Base-by-base conservation (phyloP, 352 stramenopile species). In the Globisporangium middletonii region DNA sequence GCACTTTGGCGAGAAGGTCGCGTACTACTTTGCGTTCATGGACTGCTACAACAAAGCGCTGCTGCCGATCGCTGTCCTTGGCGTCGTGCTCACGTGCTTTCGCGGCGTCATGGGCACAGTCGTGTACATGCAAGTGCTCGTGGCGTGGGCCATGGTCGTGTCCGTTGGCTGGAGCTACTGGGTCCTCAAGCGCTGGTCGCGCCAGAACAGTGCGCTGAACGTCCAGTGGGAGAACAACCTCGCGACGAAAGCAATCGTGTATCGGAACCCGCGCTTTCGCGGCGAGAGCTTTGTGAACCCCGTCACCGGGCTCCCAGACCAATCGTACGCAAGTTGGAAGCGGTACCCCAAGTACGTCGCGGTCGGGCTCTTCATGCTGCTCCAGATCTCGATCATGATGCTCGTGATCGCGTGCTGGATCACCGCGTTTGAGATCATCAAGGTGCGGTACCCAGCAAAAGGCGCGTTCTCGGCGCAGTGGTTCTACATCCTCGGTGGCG, bases 351-450 rank as follows among this genome's bases (percentile, higher is more conserved):
- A 85, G 57, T 89, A 89, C 62, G 51, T 88, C n/a, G 55, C 78
- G 0, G 71, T 75, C 5, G 58, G 71, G 1, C 63, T 76, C 11
- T 93, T 93, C 58, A 89, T 93, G 79, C 5, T 90, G 12, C 55
- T 89, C 56, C 83, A 93, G 57, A 93, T 90, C 55, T 78, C 74
- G 1, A 86, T 93, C 60, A 93, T 93, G 83, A 89, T 93, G 79
- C 63, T 88, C 35, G 68, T 89, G 30, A 90, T 93, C 46, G 83
- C 80, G 30, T 86, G 79, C 67, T 93, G 83, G 83, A 90, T 93
- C 60, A 88, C 83, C 0, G 73, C 76, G 18, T 93, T 90, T 63
- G 83, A 91, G 54, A 72, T 86, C 19, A 49, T 93, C 4, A 80
- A 91, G 63, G 79, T 89, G 44, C 80, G 77, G 19, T 93, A 88